Percentiles rank a stretch among this genome's conserved stretches.
phyloP scores from a whole-genome alignment of 2,329 filamentous ascomycete species.

The Ploettnerulaceae sp. region DNA sequence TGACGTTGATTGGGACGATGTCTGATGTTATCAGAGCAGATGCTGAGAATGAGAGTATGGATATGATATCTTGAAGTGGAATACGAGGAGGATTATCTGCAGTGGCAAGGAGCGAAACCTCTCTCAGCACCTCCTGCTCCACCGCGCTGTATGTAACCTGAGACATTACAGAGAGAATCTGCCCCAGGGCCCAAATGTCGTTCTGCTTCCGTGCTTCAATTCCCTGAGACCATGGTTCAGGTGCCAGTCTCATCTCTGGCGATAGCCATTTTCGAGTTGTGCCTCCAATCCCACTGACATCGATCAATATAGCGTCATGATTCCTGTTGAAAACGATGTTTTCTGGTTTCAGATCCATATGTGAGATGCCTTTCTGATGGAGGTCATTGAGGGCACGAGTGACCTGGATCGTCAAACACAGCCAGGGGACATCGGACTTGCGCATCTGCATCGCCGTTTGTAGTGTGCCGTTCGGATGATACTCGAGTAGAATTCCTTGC shows the following conservation, averaged over 20 bases:
- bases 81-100: slow-evolving; percentile 7
- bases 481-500: slow-evolving; percentile 23
- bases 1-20: slow-evolving; percentile 11
- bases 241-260: slow-evolving; percentile 20
- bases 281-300: slow-evolving; percentile 23
- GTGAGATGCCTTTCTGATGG: slow-evolving; percentile 20
- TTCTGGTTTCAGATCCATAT: slow-evolving; percentile 28
- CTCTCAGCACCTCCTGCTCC: slow-evolving; percentile 5
- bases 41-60: background rate
- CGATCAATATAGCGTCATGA: slow-evolving; percentile 20
- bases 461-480: slow-evolving; percentile 24
- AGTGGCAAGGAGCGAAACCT: slow-evolving; percentile 5
- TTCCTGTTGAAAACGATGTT: slow-evolving; percentile 23
- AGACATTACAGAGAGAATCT: slow-evolving; percentile 16
- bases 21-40: slow-evolving; percentile 5
- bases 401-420: slow-evolving; percentile 25
- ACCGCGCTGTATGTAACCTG: slow-evolving; percentile 1
- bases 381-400: slow-evolving; percentile 19
- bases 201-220: slow-evolving; percentile 21
- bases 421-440: slow-evolving; percentile 9
- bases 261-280: slow-evolving; percentile 23
- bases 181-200: slow-evolving; percentile 23
- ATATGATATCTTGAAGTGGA: slow-evolving; percentile 5
- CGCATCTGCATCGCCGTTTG: slow-evolving; percentile 15
- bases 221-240: slow-evolving; percentile 19